These are phyloP conservation scores for Microcos paniculata DNA, from an alignment of 345 rosid species.

Conservation along the genomic window DNA sequence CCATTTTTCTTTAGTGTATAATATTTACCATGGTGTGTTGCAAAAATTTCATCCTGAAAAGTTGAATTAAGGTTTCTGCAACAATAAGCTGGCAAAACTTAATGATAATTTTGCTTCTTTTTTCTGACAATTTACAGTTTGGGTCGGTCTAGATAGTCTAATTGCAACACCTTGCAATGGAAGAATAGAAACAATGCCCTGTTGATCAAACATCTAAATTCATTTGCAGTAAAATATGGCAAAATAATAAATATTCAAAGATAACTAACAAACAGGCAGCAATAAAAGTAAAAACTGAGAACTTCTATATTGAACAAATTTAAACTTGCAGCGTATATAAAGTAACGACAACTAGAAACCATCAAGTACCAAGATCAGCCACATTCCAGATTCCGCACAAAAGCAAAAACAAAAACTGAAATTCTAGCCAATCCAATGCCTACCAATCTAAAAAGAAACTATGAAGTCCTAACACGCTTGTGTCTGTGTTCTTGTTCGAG, in stretches of 20 bases:
- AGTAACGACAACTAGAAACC: no score
- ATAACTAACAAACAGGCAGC: background rate
- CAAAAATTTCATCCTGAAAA: background rate
- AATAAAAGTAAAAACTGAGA: no score
- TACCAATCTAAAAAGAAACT: no score
- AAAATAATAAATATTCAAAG: background rate
- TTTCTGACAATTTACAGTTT: no score
- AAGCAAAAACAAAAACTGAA: no score
- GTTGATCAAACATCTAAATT: background rate
- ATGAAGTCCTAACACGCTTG: no score
- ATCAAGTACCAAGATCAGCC: no score
- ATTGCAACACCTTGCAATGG: background rate
- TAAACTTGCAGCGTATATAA: no score
- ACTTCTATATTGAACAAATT: no score
- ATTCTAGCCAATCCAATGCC: no score
- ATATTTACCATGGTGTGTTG: background rate
- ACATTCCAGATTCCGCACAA: no score
- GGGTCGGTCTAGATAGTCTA: background rate
- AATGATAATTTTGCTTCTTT: background rate
- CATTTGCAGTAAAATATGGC: background rate
- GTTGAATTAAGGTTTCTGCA: background rate
- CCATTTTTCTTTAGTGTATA: background rate
- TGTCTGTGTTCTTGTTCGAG: background rate
- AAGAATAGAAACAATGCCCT: no score
- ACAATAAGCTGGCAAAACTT: background rate